A percentile compares a stretch with the other conserved stretches of the same genome.
Conservation (phyloP, 306 rosid species). For the Argentina anserina region DNA sequence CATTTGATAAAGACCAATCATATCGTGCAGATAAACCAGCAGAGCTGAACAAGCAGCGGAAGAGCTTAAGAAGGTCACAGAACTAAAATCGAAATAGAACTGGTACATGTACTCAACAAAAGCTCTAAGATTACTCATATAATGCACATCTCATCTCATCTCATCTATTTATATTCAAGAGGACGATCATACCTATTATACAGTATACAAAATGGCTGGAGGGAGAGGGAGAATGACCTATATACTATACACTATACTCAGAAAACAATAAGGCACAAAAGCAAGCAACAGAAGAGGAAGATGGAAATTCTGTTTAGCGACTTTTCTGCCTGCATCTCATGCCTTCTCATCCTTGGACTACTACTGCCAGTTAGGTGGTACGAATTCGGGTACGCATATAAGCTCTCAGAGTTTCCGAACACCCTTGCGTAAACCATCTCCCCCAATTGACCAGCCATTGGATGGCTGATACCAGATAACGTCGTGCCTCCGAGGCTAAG, state of each 20-base stretch:
- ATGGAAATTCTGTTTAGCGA: slow-evolving; percentile 75
- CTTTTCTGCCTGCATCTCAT: slow-evolving; percentile 74
- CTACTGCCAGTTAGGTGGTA: slow-evolving; percentile 41
- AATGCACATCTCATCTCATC: not conserved
- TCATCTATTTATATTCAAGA: slow-evolving; percentile 17
- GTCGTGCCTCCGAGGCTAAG: slow-evolving; percentile 39
- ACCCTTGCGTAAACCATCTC: slow-evolving; percentile 69
- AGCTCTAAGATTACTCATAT: slow-evolving; percentile 6
- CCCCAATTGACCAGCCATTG: slow-evolving; percentile 62
- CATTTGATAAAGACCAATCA: too few relatives aligned
- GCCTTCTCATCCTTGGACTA: slow-evolving; percentile 72
- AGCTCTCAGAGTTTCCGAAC: slow-evolving; percentile 59
- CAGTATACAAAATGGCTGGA: slow-evolving; percentile 29
- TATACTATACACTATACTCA: slow-evolving; percentile 22
- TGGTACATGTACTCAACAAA: not conserved
- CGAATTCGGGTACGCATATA: slow-evolving; percentile 49
- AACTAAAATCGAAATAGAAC: not conserved
- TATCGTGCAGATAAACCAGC: not conserved
- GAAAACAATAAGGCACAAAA: slow-evolving; percentile 78
- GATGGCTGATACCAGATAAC: slow-evolving; percentile 46
- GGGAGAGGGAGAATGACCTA: slow-evolving; percentile 18
- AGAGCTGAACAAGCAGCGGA: not conserved
- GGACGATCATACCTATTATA: slow-evolving; percentile 22
- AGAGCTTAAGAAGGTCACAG: not conserved
- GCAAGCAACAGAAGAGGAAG: slow-evolving; percentile 76